Evolutionary conservation across 495 filamentous ascomycete species (phyloP).

Genomic region (Neurospora sp.): DNA sequence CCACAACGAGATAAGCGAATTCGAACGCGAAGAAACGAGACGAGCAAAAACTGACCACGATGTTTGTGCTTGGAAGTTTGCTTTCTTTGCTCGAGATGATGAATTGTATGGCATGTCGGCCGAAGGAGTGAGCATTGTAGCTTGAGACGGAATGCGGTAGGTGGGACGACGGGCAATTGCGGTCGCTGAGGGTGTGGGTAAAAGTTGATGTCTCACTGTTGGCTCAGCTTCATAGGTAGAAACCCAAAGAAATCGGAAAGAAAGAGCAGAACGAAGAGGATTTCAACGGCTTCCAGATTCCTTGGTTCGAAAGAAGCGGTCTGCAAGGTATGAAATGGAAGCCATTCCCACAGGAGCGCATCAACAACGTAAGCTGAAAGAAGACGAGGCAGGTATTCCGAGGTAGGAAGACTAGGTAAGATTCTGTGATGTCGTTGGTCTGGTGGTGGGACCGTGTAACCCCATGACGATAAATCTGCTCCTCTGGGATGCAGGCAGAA

Average conservation of each 20-base stretch:
- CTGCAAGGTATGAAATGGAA: background rate
- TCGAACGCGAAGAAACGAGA: background rate
- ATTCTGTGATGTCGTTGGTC: background rate
- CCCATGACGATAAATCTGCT: background rate
- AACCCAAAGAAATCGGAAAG: background rate
- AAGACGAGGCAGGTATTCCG: background rate
- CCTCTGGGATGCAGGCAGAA: background rate
- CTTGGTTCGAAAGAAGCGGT: background rate
- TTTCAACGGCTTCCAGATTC: background rate
- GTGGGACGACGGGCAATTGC: background rate
- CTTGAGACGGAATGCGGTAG: background rate
- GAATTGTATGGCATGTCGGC: background rate
- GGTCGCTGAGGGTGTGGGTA: background rate
- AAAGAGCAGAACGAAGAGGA: background rate
- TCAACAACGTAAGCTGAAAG: background rate
- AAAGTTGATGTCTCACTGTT: background rate
- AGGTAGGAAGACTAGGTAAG: background rate
- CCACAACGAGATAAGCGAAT: background rate
- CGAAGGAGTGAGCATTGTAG: background rate
- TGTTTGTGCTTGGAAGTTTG: background rate
- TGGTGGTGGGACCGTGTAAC: background rate
- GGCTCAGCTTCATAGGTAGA: background rate
- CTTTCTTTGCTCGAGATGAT: background rate
- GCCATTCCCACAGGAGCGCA: background rate
- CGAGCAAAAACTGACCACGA: background rate